Conservation (phyloP, 768 basidiomycete genomes). For the Hortiboletus flavorubellus region DNA sequence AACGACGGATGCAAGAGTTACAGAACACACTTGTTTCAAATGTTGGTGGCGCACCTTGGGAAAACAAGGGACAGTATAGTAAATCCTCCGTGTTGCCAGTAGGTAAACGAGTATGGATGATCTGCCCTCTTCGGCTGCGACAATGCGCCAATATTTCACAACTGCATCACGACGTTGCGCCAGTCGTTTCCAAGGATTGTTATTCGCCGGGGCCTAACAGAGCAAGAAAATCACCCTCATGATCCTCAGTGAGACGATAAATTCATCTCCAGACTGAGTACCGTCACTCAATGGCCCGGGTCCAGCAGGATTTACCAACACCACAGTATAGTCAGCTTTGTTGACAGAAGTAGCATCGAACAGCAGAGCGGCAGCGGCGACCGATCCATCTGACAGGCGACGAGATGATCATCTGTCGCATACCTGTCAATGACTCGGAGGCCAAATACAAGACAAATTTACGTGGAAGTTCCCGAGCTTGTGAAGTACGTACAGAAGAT, state of each 20-base stretch:
- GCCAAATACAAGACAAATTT: too few species aligned
- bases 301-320: conserved; percentile 66
- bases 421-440: too few species aligned
- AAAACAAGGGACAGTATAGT: conserved; percentile 26
- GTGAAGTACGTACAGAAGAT: too few species aligned
- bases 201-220: conserved; percentile 45
- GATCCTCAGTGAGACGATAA: conserved; percentile 77
- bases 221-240: conserved; percentile 54
- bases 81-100: conserved; percentile 49
- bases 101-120: conserved; percentile 60
- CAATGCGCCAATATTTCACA: conserved; percentile 58
- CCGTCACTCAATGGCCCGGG: conserved; percentile 56
- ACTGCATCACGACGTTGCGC: conserved; percentile 53
- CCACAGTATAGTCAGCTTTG: conserved; percentile 67
- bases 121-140: conserved; percentile 43
- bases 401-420: neutral
- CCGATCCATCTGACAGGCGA: conserved; percentile 41
- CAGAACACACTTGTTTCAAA: too few species aligned
- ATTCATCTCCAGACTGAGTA: conserved; percentile 61
- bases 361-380: conserved; percentile 51
- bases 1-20: too few species aligned
- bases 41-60: too few species aligned
- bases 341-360: conserved; percentile 61
- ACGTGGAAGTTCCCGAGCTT: too few species aligned
- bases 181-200: conserved; percentile 72